A percentile compares a stretch with the other conserved stretches of the same genome.
Evolutionary conservation across 345 rosid genomes (phyloP).

Genomic region (Arabidopsis thaliana): TAIR10.1 NC_003070.9:27608501-27609000

Average conservation of each 20-base stretch:
- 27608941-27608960: slow-evolving; percentile 3
- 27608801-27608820: slow-evolving; percentile 91
- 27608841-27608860: slow-evolving; percentile 96
- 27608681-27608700: slow-evolving; percentile 16
- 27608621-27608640: slow-evolving; percentile 26
- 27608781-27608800: slow-evolving; percentile 33
- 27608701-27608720: slow-evolving; percentile 23
- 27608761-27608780: slow-evolving; percentile 22
- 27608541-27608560: slow-evolving; percentile 34
- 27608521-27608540: slow-evolving; percentile 34
- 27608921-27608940: slow-evolving; percentile 20
- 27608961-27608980: slow-evolving; percentile 92
- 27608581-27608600: slow-evolving; percentile 89
- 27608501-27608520: slow-evolving; percentile 15
- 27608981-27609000: slow-evolving; percentile 92
- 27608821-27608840: slow-evolving; percentile 71
- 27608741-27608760: slow-evolving; percentile 15
- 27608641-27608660: slow-evolving; percentile 4
- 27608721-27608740: slow-evolving; percentile 3
- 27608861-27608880: slow-evolving; percentile 93
- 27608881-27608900: slow-evolving; percentile 88
- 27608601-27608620: slow-evolving; percentile 67
- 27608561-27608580: slow-evolving; percentile 83
- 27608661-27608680: slow-evolving; percentile 8
- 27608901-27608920: slow-evolving; percentile 32